Evolutionary conservation across 192 early-diverging fungal species (phyloP).

Genomic region (Entophlyctis luteolus): DNA sequence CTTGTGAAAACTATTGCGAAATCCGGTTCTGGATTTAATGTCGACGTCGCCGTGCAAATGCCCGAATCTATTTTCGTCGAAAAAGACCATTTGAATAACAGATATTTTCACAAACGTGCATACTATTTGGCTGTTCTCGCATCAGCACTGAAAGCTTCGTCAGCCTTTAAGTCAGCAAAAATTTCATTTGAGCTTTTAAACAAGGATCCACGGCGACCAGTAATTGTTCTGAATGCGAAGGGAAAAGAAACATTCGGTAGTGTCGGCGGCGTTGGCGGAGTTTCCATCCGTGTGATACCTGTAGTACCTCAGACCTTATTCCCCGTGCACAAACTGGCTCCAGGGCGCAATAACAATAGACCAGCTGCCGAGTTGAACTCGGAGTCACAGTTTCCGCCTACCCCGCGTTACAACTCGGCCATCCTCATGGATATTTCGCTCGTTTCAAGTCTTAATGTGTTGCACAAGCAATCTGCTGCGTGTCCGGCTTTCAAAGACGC

Average conservation of each 20-base stretch:
- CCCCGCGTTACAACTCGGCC: constrained; percentile 86
- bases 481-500: constrained; percentile 79
- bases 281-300: constrained; percentile 77
- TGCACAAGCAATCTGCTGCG: constrained; percentile 68
- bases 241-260: not conserved
- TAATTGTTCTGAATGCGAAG: constrained; percentile 38
- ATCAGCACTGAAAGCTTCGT: constrained; percentile 29
- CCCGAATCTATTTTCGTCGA: constrained; percentile 69
- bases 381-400: constrained; percentile 47
- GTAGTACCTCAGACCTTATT: constrained; percentile 63
- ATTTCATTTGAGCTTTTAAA: constrained; percentile 47
- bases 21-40: constrained; percentile 59
- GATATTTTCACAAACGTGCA: constrained; percentile 94
- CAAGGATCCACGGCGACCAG: constrained; percentile 41
- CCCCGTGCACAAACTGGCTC: constrained; percentile 66
- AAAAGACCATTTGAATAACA: constrained; percentile 87
- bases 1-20: constrained; percentile 71
- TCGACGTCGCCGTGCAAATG: constrained; percentile 92
- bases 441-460: constrained; percentile 69
- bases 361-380: constrained; percentile 18
- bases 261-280: constrained; percentile 33
- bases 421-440: constrained; percentile 73
- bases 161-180: not conserved
- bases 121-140: constrained; percentile 83
- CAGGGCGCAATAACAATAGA: constrained; percentile 78